phyloP scores from a whole-genome alignment of 805 yeast species.

The Kazachstania psychrophila region DNA sequence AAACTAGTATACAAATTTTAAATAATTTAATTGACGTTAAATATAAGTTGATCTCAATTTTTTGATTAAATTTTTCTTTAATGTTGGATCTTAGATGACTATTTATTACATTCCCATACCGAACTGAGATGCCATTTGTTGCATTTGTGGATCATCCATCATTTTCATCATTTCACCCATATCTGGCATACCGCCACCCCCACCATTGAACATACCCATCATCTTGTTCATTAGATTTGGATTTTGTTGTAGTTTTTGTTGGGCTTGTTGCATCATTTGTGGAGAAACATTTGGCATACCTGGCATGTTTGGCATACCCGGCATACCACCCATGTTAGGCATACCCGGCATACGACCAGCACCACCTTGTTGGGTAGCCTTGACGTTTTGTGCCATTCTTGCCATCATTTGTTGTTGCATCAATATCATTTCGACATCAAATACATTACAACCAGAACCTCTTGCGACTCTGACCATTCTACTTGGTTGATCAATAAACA shows the following conservation, averaged over 20 bases:
- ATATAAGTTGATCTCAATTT: too few relatives aligned
- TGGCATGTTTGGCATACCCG: conserved; percentile 48
- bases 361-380: conserved; percentile 35
- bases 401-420: conserved; percentile 94
- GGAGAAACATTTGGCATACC: conserved; percentile 40
- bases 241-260: conserved; percentile 57
- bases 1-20: too few relatives aligned
- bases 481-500: conserved; percentile 71
- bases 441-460: conserved; percentile 87
- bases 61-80: background rate
- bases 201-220: conserved; percentile 65
- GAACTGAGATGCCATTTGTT: conserved; percentile 42
- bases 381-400: conserved; percentile 71
- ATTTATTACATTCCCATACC: conserved; percentile 29
- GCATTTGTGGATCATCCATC: conserved; percentile 43
- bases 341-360: conserved; percentile 19
- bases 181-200: conserved; percentile 53
- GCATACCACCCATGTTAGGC: conserved; percentile 49
- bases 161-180: conserved; percentile 55
- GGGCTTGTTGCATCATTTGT: conserved; percentile 40
- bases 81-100: too few relatives aligned
- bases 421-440: conserved; percentile 87
- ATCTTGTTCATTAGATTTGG: conserved; percentile 68
- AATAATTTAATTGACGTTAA: too few relatives aligned
- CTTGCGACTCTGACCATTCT: conserved; percentile 85